Evolutionary conservation across 208 protist genomes (phyloP).

Genomic region (Leishmania aethiopica): DNA sequence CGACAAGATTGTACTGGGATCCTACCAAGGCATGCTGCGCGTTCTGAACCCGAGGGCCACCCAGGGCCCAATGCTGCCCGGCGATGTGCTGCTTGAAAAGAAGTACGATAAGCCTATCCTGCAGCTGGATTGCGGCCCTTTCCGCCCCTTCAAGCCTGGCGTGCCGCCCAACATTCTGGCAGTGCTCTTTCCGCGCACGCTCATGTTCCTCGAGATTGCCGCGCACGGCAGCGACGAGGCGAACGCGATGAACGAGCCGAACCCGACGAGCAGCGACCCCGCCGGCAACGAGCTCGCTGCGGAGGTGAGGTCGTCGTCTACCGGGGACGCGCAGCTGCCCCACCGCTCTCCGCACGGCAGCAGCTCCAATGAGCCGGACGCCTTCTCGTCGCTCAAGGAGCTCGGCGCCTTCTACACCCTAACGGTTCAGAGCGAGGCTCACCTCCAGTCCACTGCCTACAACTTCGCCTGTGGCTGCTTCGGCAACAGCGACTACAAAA

Average conservation of each 20-base stretch:
- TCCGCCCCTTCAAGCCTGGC: constrained; percentile 46
- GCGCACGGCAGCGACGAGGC: constrained; percentile 14
- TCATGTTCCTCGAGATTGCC: constrained; percentile 57
- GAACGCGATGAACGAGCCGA: not conserved
- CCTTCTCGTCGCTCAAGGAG: constrained; percentile 18
- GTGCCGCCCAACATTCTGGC: constrained; percentile 62
- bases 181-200: constrained; percentile 77
- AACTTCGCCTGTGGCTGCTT: constrained; percentile 87
- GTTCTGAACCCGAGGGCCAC: constrained; percentile 66
- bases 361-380: not conserved
- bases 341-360: not conserved
- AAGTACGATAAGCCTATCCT: constrained; percentile 89
- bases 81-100: constrained; percentile 84
- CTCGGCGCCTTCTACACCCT: constrained; percentile 47
- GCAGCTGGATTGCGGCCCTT: constrained; percentile 78
- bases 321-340: too few relatives aligned
- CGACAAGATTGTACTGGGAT: constrained; percentile 82
- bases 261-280: not conserved
- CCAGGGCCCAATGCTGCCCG: constrained; percentile 54
- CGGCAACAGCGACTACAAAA: constrained; percentile 67
- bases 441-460: constrained; percentile 66
- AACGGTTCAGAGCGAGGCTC: constrained; percentile 52
- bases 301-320: not conserved
- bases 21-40: constrained; percentile 85
- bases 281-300: not conserved